Base-by-base conservation (phyloP, 2,329 filamentous ascomycete genomes). In the Colletotrichum gloeosporioides region DNA sequence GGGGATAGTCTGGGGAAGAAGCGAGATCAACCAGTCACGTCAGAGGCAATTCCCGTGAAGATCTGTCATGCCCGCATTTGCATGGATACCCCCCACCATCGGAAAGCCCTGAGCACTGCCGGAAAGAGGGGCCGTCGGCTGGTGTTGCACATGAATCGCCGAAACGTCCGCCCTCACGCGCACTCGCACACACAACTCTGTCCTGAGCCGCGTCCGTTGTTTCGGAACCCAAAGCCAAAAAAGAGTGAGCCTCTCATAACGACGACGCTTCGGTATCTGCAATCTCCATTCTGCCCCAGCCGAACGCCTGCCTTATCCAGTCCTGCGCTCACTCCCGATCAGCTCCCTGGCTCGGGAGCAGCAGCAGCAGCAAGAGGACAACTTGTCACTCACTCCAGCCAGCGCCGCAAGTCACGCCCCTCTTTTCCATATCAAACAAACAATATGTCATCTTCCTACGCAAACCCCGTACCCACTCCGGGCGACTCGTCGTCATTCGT, bases 241-340 rank as follows among this genome's bases (percentile, higher is more conserved):
- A 32, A 32, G 57, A 31, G 16, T 31, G 10, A 12, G 18, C 27
- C 63, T 18, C 27, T 66, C 27, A 29, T 22, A 57, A 67, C 29
- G 34, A 25, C 44, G n/a, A 57, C 65, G 65, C 57, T 55, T 73
- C 71, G 71, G 71, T 44, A 73, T 73, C 39, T 69, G 29, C n/a
- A 15, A 62, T n/a, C 31, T 36, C 29, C 27, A 44, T 18, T 25
- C 53, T 18, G 18, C 44, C 3, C 64, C 64, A 69, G 64, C 71
- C 71, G 71, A 69, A n/a, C 8, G 55, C 44, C 16, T 66, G 15
- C 57, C 57, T 18, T 8, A 32, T 10, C 27, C 27, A 31, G 36
- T 49, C 44, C 13, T 22, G 16, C 27, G 39, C 44, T 18, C 61
- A 55, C n/a, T 74, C 68, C 67, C 59, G 71, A 71, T 16, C 34